These are phyloP conservation scores for Solanum chmielewskii DNA, from an alignment of 257 asterid species.

Conservation along the genomic window DNA sequence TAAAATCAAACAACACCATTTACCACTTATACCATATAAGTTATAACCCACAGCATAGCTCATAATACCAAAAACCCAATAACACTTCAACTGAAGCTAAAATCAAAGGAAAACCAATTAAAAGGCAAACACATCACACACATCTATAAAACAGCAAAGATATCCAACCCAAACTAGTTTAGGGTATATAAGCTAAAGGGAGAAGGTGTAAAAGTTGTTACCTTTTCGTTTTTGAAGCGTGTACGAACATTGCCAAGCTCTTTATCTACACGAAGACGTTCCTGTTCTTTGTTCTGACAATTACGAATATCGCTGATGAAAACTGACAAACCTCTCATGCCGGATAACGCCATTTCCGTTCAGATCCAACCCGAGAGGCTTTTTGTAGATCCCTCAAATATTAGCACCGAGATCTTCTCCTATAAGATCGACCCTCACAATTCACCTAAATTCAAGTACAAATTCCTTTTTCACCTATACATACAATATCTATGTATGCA, in stretches of 20 bases:
- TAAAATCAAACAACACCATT: not conserved
- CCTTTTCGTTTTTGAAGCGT: constrained; percentile 94
- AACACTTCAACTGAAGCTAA: not conserved
- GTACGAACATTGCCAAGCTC: constrained; percentile 93
- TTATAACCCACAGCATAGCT: not conserved
- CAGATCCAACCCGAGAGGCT: constrained; percentile 42
- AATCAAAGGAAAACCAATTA: not conserved
- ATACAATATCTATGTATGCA: not conserved
- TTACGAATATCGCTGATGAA: constrained; percentile 93
- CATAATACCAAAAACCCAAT: not conserved
- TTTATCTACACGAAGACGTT: constrained; percentile 97
- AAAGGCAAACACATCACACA: not conserved
- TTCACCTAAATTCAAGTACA: not conserved
- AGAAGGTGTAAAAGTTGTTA: not conserved
- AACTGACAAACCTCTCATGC: constrained; percentile 98
- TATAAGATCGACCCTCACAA: constrained; percentile 2
- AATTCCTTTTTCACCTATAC: not conserved
- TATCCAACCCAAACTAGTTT: not conserved
- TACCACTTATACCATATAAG: not conserved
- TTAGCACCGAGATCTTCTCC: constrained; percentile 3
- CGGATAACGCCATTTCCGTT: constrained; percentile 85
- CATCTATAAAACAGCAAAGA: not conserved
- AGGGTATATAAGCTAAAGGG: not conserved
- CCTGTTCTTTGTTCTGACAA: constrained; percentile 93
- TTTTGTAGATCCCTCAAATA: constrained; percentile 20